Evolutionary conservation across 805 yeast species (phyloP), one percentile per base, ranked within the genome.

Genomic region (Starmerella apis): DNA sequence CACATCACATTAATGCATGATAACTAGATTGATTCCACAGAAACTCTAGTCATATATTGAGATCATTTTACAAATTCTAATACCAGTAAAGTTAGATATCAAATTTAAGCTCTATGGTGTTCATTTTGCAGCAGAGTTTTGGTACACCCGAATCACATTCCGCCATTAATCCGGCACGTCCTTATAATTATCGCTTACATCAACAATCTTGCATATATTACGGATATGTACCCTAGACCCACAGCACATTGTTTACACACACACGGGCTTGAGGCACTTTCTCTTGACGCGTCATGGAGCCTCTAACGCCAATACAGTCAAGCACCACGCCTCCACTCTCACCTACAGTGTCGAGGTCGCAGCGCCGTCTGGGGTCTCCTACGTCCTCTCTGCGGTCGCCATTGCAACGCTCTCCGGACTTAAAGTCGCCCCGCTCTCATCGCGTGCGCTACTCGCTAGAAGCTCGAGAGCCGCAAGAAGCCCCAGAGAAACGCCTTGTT

Each of bases 401-500:
- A 24, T 18, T 25, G 47, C 25, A 14, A 32, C 41, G 27, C 25
- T 48, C 47, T 13, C 47, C 51, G 6, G 24, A 35, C 7, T 3
- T 25, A 32, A 33, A 46, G 22, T 33, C 46, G 20, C 43, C 50
- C 11, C 46, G 41, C 22, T 19, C 42, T 14, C 43, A 35, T 24
- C 46, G 25, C 39, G 31, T 23, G 43, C 35, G 23, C n/a, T 36
- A 27, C 27, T 10, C 42, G n/a, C 38, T 14, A 10, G 46, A 36
- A 7, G 20, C 18, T 23, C 37, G 7, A 4, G 31, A 19, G 28
- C 23, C 25, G 35, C 32, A n/a, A 41, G 31, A 22, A 19, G 10
- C 4, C 30, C 23, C 20, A 30, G 32, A 11, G 56, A 58, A 5
- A 70, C 98, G 43, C 66, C 92, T 23, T 14, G 92, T 86, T 6